A percentile compares a stretch with the other conserved stretches of the same genome.
Evolutionary conservation across 2,329 filamentous ascomycete genomes (phyloP).

Genomic region (Paecilomyces fulvus): DNA sequence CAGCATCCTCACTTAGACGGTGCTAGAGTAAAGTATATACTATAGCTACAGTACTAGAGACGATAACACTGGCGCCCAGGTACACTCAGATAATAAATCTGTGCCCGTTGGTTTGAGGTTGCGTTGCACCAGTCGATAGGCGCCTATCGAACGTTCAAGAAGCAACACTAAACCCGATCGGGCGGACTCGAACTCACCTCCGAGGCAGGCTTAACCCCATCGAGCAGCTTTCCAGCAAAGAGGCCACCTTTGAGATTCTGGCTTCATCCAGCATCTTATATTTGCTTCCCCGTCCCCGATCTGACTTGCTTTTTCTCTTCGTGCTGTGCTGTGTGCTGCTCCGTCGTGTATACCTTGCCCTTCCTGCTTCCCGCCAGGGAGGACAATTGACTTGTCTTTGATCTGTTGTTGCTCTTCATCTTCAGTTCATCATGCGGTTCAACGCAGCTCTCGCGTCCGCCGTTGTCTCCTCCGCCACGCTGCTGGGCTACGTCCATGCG

Average conservation of each 20-base stretch:
- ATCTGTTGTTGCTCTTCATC: constrained; percentile 7
- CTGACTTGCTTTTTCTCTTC: constrained; percentile 13
- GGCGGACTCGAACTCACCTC: not conserved
- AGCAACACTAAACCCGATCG: constrained; percentile 1
- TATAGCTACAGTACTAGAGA: too few relatives aligned
- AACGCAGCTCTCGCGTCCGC: constrained; percentile 66
- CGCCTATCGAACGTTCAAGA: constrained; percentile 1
- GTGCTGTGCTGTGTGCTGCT: constrained; percentile 7
- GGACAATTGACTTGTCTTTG: constrained; percentile 7
- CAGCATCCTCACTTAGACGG: too few relatives aligned
- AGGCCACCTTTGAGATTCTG: constrained; percentile 37
- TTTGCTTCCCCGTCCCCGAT: constrained; percentile 7
- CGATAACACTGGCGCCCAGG: too few relatives aligned
- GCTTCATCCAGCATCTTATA: constrained; percentile 20
- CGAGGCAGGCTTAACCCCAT: not conserved
- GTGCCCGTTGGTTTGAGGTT: too few relatives aligned
- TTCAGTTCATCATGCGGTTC: constrained; percentile 64
- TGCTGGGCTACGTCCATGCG: constrained; percentile 57
- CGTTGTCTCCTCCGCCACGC: constrained; percentile 60
- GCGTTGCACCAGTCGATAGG: too few relatives aligned
- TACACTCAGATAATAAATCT: too few relatives aligned
- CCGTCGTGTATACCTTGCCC: constrained; percentile 7
- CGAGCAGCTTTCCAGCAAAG: constrained; percentile 17
- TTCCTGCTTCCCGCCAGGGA: constrained; percentile 7
- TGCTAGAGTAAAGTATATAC: too few relatives aligned